phyloP scores from a whole-genome alignment of 495 filamentous ascomycete genomes.

The Platismatia glauca region DNA sequence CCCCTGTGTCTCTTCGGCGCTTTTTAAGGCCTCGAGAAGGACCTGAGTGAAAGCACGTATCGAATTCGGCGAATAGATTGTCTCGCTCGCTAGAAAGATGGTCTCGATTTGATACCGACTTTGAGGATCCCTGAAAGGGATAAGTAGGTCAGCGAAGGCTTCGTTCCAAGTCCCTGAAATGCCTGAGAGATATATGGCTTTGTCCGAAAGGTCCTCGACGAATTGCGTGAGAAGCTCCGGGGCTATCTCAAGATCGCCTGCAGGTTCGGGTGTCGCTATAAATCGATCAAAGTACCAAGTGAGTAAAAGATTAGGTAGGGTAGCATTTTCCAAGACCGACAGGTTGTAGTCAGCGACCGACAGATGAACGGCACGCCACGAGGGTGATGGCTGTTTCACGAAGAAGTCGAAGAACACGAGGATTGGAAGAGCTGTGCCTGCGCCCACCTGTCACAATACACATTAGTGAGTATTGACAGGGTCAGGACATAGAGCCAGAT shows the following conservation, averaged over 20 bases:
- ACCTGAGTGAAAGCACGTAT: slow-evolving; percentile 65
- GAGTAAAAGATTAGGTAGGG: slow-evolving; percentile 78
- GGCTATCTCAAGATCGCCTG: slow-evolving; percentile 68
- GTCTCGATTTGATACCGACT: slow-evolving; percentile 21
- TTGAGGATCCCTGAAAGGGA: slow-evolving; percentile 20
- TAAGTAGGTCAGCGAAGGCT: slow-evolving; percentile 54
- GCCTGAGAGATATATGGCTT: slow-evolving; percentile 56
- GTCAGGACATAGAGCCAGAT: not conserved
- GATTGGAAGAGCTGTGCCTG: slow-evolving; percentile 80
- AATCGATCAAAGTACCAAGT: slow-evolving; percentile 56
- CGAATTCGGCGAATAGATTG: slow-evolving; percentile 81
- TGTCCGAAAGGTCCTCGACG: slow-evolving; percentile 43
- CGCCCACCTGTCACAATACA: slow-evolving; percentile 57
- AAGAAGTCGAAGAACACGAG: slow-evolving; percentile 66
- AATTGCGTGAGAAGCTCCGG: slow-evolving; percentile 54
- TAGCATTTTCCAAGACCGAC: slow-evolving; percentile 75
- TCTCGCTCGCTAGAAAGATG: slow-evolving; percentile 79
- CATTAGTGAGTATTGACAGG: slow-evolving; percentile 9
- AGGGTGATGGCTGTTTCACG: slow-evolving; percentile 35
- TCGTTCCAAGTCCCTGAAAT: slow-evolving; percentile 78
- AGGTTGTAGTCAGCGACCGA: slow-evolving; percentile 86
- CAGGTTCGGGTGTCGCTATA: not conserved
- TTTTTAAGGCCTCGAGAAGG: slow-evolving; percentile 53
- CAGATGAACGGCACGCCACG: slow-evolving; percentile 41
- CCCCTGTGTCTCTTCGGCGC: slow-evolving; percentile 31